Evolutionary conservation across 345 rosid species (phyloP).

Genomic region (Rhodamnia argentea): DNA sequence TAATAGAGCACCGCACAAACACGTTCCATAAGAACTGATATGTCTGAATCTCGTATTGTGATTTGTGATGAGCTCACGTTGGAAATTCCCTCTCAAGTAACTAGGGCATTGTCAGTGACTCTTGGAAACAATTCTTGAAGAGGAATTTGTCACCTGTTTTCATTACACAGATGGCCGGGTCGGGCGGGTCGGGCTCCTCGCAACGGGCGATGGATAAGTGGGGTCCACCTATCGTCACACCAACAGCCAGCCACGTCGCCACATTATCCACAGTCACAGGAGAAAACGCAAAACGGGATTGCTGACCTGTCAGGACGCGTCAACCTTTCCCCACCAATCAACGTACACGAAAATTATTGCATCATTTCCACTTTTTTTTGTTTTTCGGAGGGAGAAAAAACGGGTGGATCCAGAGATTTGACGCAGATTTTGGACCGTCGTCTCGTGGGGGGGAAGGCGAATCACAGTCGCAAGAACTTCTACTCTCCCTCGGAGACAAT

Average conservation of each 20-base stretch:
- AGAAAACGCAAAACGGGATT: neutral
- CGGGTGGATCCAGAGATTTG: slow-evolving; percentile 25
- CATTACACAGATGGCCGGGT: neutral
- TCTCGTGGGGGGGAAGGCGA: neutral
- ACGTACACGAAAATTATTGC: neutral
- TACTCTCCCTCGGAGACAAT: slow-evolving; percentile 14
- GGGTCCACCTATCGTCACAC: neutral
- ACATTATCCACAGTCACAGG: slow-evolving; percentile 11
- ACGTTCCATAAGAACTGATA: too few relatives aligned
- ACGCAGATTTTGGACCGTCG: slow-evolving; percentile 5
- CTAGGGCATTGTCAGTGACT: neutral
- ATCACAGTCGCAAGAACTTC: neutral
- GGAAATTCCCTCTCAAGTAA: too few relatives aligned
- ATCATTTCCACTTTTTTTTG: neutral
- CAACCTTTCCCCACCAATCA: neutral
- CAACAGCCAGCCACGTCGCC: slow-evolving; percentile 21
- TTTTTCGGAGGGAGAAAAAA: neutral
- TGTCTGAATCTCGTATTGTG: too few relatives aligned
- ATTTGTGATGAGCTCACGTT: too few relatives aligned
- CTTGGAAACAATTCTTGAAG: neutral
- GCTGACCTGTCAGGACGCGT: neutral
- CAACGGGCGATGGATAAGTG: neutral
- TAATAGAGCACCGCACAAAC: too few relatives aligned
- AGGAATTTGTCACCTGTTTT: neutral
- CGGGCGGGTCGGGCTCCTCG: neutral